Conservation (phyloP, 495 filamentous ascomycete genomes). For the Pseudotulostoma volvatum region DNA sequence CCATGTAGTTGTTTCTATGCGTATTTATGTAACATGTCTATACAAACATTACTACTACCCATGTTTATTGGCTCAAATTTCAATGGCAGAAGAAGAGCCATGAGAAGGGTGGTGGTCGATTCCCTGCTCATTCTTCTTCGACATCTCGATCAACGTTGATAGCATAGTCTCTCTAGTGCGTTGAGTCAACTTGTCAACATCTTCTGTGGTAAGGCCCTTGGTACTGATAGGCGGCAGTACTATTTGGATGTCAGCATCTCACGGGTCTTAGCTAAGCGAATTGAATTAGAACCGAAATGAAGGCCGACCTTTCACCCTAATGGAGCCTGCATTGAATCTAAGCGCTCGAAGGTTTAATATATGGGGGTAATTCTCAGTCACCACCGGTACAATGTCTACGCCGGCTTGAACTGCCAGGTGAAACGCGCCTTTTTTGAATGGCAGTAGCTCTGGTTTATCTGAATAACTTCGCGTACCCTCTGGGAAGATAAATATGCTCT, state of each 20-base stretch:
- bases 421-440: constrained; percentile 98
- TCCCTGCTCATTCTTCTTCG: constrained; percentile 16
- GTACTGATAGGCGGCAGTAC: constrained; percentile 79
- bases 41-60: background rate
- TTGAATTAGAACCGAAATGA: too few relatives aligned
- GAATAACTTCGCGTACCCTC: constrained; percentile 90
- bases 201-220: constrained; percentile 52
- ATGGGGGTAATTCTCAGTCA: constrained; percentile 72
- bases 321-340: constrained; percentile 56
- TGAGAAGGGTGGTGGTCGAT: constrained; percentile 10
- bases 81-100: constrained; percentile 22
- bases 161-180: constrained; percentile 67
- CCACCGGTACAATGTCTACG: constrained; percentile 79
- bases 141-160: constrained; percentile 48
- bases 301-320: constrained; percentile 62
- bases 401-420: constrained; percentile 88
- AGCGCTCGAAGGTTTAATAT: constrained; percentile 52
- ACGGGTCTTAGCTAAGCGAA: too few relatives aligned
- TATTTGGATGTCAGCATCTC: constrained; percentile 10
- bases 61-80: constrained; percentile 16
- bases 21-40: background rate
- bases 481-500: constrained; percentile 87
- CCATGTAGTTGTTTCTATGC: too few relatives aligned
- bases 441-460: constrained; percentile 58
- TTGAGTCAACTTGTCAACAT: constrained; percentile 66